phyloP scores from a whole-genome alignment of 768 basidiomycete species.

The Pisolithus tinctorius region DNA sequence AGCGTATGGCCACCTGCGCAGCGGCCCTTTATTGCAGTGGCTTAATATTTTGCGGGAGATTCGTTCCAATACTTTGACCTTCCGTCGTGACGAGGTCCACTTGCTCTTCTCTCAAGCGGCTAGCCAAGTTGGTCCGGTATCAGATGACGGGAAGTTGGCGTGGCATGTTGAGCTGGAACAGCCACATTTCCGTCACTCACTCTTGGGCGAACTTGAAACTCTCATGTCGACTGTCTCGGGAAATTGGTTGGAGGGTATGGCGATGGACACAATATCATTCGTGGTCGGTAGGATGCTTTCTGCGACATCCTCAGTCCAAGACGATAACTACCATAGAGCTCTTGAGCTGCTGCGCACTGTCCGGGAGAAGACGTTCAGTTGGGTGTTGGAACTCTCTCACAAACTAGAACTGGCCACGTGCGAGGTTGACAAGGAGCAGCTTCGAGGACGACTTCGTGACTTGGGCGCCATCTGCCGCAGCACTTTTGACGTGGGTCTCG shows the following conservation, averaged over 20 bases:
- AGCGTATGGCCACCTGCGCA: conserved; percentile 34
- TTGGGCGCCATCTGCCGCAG: too few species aligned
- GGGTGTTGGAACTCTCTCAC: too few species aligned
- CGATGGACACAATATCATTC: conserved; percentile 22
- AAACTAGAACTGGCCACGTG: too few species aligned
- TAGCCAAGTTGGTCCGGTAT: conserved; percentile 23
- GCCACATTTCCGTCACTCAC: conserved; percentile 23
- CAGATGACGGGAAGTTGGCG: neutral
- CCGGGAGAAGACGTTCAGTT: too few species aligned
- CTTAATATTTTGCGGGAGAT: conserved; percentile 39
- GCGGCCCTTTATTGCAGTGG: conserved; percentile 37
- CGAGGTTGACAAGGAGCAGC: too few species aligned
- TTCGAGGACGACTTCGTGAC: too few species aligned
- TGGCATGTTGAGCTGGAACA: conserved; percentile 30
- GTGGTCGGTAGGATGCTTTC: conserved; percentile 14
- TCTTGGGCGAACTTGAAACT: conserved; percentile 27
- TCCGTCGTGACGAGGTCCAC: conserved; percentile 31
- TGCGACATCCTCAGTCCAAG: too few species aligned
- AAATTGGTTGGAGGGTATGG: conserved; percentile 30
- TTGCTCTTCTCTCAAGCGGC: conserved; percentile 34
- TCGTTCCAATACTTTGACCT: conserved; percentile 25
- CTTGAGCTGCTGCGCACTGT: conserved; percentile 21
- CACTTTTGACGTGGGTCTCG: too few species aligned
- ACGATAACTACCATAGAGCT: neutral
- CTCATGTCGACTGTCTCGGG: conserved; percentile 23